Percentiles rank a stretch among this genome's conserved stretches.
phyloP scores from a whole-genome alignment of 2,329 filamentous ascomycete genomes.

The Ceratocystiopsis sp. region DNA sequence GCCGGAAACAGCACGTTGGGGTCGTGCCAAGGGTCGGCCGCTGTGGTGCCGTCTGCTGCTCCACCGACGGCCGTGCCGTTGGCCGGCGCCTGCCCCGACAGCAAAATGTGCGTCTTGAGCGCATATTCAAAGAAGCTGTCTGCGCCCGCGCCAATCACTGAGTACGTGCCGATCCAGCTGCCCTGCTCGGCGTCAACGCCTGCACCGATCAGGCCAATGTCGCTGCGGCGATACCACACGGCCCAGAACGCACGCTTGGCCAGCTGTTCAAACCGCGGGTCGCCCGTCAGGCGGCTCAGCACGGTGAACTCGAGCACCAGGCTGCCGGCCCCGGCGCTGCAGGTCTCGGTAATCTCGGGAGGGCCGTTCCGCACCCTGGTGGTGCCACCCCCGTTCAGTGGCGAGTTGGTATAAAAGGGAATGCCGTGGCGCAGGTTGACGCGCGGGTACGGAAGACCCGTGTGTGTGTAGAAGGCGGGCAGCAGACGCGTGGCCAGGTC shows the following conservation, averaged over 20 bases:
- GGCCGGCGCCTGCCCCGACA: slow-evolving; percentile 54
- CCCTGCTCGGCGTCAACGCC: slow-evolving; percentile 82
- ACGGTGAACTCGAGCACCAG: slow-evolving; percentile 86
- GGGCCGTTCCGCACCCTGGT: slow-evolving; percentile 22
- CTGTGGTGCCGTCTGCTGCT: slow-evolving; percentile 2
- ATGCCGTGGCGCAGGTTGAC: slow-evolving; percentile 86
- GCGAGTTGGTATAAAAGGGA: slow-evolving; percentile 74
- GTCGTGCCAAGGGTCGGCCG: slow-evolving; percentile 32
- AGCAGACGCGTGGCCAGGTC: slow-evolving; percentile 73
- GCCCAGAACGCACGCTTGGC: slow-evolving; percentile 93
- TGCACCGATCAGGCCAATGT: slow-evolving; percentile 73
- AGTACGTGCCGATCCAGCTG: slow-evolving; percentile 71
- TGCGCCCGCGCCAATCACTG: slow-evolving; percentile 91
- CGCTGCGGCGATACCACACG: slow-evolving; percentile 78
- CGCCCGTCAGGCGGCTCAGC: slow-evolving; percentile 72
- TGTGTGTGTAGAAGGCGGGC: slow-evolving; percentile 81
- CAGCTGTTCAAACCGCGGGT: slow-evolving; percentile 71
- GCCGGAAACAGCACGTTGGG: slow-evolving; percentile 46
- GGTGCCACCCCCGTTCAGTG: slow-evolving; percentile 40
- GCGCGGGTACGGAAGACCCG: slow-evolving; percentile 83
- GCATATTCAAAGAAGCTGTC: slow-evolving; percentile 99
- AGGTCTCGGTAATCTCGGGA: slow-evolving; percentile 81
- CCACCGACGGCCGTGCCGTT: slow-evolving; percentile 23
- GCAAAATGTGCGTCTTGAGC: slow-evolving; percentile 78
- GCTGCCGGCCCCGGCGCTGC: slow-evolving; percentile 91